phyloP scores from a whole-genome alignment of 768 basidiomycete species.

The Russula sp. region DNA sequence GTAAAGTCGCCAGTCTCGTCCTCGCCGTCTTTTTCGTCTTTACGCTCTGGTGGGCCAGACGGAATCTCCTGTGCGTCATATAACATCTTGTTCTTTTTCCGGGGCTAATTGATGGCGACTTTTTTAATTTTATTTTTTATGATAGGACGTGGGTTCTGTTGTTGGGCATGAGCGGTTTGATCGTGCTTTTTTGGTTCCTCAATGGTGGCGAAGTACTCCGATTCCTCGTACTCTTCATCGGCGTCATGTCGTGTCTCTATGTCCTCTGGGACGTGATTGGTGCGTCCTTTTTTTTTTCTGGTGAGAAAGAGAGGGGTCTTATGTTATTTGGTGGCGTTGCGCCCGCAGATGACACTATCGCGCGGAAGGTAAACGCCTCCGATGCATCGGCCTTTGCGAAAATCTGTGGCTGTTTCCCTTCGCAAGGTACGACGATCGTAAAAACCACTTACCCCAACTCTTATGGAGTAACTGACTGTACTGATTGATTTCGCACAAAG shows the following conservation, averaged over 20 bases:
- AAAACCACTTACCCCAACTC: not conserved
- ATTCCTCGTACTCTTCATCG: conserved; percentile 77
- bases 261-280: conserved; percentile 85
- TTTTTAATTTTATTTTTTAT: no score
- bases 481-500: conserved; percentile 35
- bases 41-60: conserved; percentile 83
- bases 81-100: not conserved
- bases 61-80: conserved; percentile 58
- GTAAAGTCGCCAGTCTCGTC: conserved; percentile 73
- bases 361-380: conserved; percentile 77
- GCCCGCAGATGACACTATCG: conserved; percentile 68
- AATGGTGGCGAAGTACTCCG: conserved; percentile 65
- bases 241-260: conserved; percentile 84
- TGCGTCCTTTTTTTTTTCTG: conserved; percentile 29
- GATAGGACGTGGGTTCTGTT: conserved; percentile 79
- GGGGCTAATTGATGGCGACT: no score
- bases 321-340: not conserved
- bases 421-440: conserved; percentile 49
- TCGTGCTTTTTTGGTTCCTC: conserved; percentile 81
- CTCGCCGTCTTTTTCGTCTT: conserved; percentile 82
- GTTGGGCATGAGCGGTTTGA: conserved; percentile 68
- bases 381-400: conserved; percentile 82
- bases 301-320: not conserved
- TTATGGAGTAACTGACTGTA: no score
- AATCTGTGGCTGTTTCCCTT: conserved; percentile 80